Conservation (phyloP, 2,329 filamentous ascomycete genomes). For the Colletotrichum sp. region DNA sequence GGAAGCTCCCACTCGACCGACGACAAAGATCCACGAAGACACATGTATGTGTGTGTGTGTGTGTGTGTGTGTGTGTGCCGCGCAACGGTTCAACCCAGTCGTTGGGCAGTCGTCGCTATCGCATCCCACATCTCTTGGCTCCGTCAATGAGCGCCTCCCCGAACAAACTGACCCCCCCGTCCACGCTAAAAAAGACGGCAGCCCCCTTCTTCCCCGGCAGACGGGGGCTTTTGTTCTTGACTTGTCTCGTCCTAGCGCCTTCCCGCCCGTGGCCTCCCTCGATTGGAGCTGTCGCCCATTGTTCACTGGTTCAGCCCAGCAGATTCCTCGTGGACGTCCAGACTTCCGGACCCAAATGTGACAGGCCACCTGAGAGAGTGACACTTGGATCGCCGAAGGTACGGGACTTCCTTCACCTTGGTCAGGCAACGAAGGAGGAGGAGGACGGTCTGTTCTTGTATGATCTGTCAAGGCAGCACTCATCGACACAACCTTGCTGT, state of each 20-base stretch:
- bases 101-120: background rate
- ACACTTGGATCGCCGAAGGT: constrained; percentile 1
- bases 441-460: background rate
- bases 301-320: constrained; percentile 10
- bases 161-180: constrained; percentile 2
- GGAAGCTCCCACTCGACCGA: background rate
- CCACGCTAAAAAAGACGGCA: constrained; percentile 15
- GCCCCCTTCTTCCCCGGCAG: background rate
- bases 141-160: background rate
- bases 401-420: background rate
- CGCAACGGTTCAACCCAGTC: background rate
- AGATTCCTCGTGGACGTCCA: background rate
- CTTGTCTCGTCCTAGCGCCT: constrained; percentile 15
- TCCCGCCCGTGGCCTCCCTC: constrained; percentile 10
- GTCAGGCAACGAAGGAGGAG: background rate
- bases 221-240: constrained; percentile 2
- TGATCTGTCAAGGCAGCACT: background rate
- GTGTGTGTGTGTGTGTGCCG: background rate
- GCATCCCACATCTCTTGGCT: constrained; percentile 2
- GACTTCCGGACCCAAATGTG: background rate
- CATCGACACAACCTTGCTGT: background rate
- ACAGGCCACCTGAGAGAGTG: background rate
- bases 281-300: constrained; percentile 1
- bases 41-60: background rate
- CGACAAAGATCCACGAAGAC: background rate